Conservation (phyloP, 176 grass and related monocot species). For the Olyra latifolia region DNA sequence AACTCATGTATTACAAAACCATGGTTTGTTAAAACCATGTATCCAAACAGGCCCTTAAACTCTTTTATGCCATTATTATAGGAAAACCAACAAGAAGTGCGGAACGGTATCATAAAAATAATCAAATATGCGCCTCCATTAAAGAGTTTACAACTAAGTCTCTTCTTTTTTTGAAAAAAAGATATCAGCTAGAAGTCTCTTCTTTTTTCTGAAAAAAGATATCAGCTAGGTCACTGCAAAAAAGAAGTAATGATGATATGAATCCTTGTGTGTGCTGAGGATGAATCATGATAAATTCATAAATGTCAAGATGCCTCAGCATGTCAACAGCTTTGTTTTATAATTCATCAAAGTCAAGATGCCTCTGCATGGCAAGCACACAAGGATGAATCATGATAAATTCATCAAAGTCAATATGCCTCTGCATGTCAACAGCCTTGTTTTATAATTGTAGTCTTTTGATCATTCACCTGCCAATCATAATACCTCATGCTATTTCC, state of each 20-base stretch:
- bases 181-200: slow-evolving; percentile 1
- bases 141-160: slow-evolving; percentile 4
- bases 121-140: not conserved
- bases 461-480: not conserved
- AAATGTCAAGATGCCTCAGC: slow-evolving; percentile 1
- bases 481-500: slow-evolving; percentile 15
- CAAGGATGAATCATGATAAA: not conserved
- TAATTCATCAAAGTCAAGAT: slow-evolving; percentile 3
- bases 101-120: slow-evolving; percentile 5
- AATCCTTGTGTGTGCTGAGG: not conserved
- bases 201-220: not conserved
- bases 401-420: slow-evolving; percentile 7
- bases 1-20: too few relatives aligned
- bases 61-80: not conserved
- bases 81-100: not conserved
- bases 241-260: slow-evolving; percentile 10
- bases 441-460: not conserved
- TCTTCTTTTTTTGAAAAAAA: not conserved
- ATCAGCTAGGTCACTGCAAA: slow-evolving; percentile 10
- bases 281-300: slow-evolving; percentile 1
- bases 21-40: too few relatives aligned
- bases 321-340: not conserved
- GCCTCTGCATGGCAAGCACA: not conserved
- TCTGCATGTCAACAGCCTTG: not conserved
- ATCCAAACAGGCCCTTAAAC: too few relatives aligned